Conservation (phyloP, 495 filamentous ascomycete species). For the Hypoxylon fuscum region DNA sequence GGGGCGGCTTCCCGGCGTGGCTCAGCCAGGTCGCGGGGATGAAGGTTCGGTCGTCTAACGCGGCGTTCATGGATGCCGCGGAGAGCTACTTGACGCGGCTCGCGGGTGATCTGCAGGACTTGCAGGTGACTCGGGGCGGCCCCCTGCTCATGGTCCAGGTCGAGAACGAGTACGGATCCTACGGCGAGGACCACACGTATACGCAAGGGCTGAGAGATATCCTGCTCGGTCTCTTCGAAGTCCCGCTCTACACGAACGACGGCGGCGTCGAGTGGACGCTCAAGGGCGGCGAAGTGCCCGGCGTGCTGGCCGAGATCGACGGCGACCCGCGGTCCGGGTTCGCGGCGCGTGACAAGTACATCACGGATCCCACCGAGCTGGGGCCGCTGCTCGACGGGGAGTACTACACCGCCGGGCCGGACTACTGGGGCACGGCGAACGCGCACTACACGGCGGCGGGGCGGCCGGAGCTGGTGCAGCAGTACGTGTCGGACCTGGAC, state of each 20-base stretch:
- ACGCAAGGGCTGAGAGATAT: conserved; percentile 49
- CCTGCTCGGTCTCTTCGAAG: conserved; percentile 47
- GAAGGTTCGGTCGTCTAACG: conserved; percentile 50
- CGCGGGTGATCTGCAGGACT: conserved; percentile 44
- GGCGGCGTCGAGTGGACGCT: conserved; percentile 53
- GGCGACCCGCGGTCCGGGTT: conserved; percentile 55
- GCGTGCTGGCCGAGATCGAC: conserved; percentile 55
- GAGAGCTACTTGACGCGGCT: conserved; percentile 49
- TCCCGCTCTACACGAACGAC: conserved; percentile 59
- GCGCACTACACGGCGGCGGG: conserved; percentile 42
- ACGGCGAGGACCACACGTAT: conserved; percentile 53
- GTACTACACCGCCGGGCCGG: conserved; percentile 53
- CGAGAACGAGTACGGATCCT: conserved; percentile 62
- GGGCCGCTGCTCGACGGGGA: conserved; percentile 55
- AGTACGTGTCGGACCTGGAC: conserved; percentile 47
- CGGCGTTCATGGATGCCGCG: conserved; percentile 48
- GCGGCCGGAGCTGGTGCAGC: conserved; percentile 29
- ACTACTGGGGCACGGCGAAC: conserved; percentile 51
- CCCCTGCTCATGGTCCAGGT: conserved; percentile 60
- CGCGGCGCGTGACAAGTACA: conserved; percentile 49
- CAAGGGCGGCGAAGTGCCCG: conserved; percentile 51
- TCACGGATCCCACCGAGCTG: conserved; percentile 50
- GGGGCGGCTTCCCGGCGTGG: conserved; percentile 60
- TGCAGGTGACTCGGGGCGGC: conserved; percentile 52
- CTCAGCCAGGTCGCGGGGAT: conserved; percentile 50